Base-by-base conservation (phyloP, 805 yeast genomes). In the Kodamaea hsintzibuensis region DNA sequence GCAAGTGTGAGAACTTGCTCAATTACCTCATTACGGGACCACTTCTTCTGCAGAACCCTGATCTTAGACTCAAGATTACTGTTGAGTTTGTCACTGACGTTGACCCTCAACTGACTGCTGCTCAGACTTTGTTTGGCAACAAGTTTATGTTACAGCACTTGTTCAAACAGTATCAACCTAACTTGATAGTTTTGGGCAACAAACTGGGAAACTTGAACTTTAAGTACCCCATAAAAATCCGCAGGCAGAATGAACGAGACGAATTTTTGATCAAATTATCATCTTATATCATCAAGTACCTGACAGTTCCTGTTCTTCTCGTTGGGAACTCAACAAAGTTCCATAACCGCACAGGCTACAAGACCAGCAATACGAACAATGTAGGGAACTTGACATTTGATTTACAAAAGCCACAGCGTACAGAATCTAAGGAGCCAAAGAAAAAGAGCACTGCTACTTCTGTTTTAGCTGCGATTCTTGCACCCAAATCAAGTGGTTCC, bases 131-230 rank as follows among this genome's bases (percentile, higher is more conserved):
- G 16, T 44, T 54, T 46, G 73, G 78, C 25, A 64, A 67, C 54
- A 75, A 73, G 59, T 67, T 62, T 52, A 71, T 75, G 73, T 52
- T 76, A 35, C 53, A 63, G 16, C 72, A 74, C 55, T 61, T 76
- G 33, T 73, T 65, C 59, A 62, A 64, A 48, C 80, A 75, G 57
- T 76, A 76, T 58, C 77, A 67, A 53, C 80, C 80, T 1, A 70
- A 68, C 48, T 58, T 76, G 53, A 52, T 76, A 16, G 59, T 75
- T 1, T 53, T 72, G 44, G 78, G 80, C 1, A 75, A 70, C 55
- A 70, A 68, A 50, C 65, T 72, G n/a, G 62, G 74, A 30, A 76
- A 71, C 59, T 61, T 74, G 53, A 76, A 76, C 60, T 76, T 75
- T 64, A 73, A 73, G 58, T 76, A 76, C 55, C 78, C 78, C 1